A percentile compares a stretch with the other conserved stretches of the same genome.
phyloP scores from a whole-genome alignment of 2,329 filamentous ascomycete genomes.

The Nectriaceae sp. region DNA sequence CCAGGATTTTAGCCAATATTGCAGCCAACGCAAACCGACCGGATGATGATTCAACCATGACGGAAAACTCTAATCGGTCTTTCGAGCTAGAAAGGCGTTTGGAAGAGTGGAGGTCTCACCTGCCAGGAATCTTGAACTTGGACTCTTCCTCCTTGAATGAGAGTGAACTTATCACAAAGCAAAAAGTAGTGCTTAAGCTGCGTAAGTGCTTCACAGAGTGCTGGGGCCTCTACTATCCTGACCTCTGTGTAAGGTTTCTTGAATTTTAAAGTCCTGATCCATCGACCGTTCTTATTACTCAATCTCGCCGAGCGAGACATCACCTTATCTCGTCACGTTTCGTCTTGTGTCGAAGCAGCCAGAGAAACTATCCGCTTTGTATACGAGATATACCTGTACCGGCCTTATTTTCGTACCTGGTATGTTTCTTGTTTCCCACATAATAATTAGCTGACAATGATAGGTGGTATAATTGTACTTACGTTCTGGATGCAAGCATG shows the following conservation, averaged over 20 bases:
- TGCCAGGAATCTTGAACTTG: slow-evolving; percentile 1
- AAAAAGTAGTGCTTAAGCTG: slow-evolving; percentile 6
- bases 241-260: too few species aligned
- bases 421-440: too few species aligned
- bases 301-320: neutral
- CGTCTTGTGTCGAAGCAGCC: slow-evolving; percentile 1
- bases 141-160: neutral
- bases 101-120: slow-evolving; percentile 1
- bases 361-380: slow-evolving; percentile 1
- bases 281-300: slow-evolving; percentile 2
- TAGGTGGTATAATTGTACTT: slow-evolving; percentile 5
- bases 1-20: neutral
- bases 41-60: slow-evolving; percentile 1
- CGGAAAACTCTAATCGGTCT: neutral
- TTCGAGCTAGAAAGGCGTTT: slow-evolving; percentile 1
- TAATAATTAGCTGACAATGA: too few species aligned
- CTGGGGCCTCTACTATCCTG: too few species aligned
- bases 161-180: slow-evolving; percentile 4
- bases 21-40: neutral
- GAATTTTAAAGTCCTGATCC: neutral
- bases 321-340: slow-evolving; percentile 2
- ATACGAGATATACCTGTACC: neutral
- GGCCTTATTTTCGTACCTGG: slow-evolving; percentile 6
- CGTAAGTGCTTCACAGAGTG: too few species aligned
- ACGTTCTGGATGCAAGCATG: slow-evolving; percentile 3